Base-by-base conservation (phyloP, 1,139 yeast species). In the Candida sojae region DNA sequence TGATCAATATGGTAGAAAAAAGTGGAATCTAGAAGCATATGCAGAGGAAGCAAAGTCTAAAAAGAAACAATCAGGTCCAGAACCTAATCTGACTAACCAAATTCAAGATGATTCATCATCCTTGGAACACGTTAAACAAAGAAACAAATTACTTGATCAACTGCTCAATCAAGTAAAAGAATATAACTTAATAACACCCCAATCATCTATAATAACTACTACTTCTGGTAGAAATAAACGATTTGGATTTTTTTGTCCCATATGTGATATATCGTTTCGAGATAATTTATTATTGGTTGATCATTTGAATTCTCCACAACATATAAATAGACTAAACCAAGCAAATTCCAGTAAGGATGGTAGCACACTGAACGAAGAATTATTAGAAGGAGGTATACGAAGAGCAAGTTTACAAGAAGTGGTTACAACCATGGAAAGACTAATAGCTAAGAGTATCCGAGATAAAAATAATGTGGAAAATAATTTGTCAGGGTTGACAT, bases 191-290 rank as follows among this genome's bases (percentile, higher is more conserved):
- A 65, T 75, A 33, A 61, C 62, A 40, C 70, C 72, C 1, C 54
- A 58, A 26, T 53, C 55, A 10, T 42, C 60, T 2, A 46, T 54
- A 4, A 37, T 61, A 1, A 36, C 45, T 13, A 29, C 47, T 10
- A 44, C 47, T 5, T 46, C 31, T 41, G 57, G 57, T 4, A 42
- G 47, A 5, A 75, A 82, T 44, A 90, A 90, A 42, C 77, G 83
- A 55, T 87, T 87, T 55, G 97, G 97, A 2, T 91, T 91, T 64
- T 80, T 82, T 57, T 92, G 98, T 66, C 88, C 87, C 13, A 69
- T 82, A 2, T 92, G 98, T 63, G 82, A 86, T 56, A 66, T 88
- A 54, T 86, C 96, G 1, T 91, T 82, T 66, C 81, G 89, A 59
- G 97, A 92, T 64, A 86, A 87, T 48, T 70, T 90, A 57, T 86